Base-by-base conservation (phyloP, 2,329 filamentous ascomycete species). In the Fusarium algeriense region DNA sequence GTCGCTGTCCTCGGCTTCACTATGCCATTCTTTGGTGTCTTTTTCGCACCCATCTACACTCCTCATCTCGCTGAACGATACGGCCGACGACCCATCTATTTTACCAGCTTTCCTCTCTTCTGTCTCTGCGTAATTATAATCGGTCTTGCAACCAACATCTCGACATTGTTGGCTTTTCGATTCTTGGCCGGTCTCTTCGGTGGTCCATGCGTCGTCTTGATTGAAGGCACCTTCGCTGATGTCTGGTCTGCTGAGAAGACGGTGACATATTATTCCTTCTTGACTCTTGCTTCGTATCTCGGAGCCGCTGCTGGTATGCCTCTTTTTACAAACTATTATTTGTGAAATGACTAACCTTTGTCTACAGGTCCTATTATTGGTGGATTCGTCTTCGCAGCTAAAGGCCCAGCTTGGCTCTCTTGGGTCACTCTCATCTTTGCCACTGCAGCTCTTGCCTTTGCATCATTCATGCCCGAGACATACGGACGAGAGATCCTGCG, bases 391-490 rank as follows among this genome's bases (percentile, higher is more conserved):
- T 62, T 62, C 2, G 43, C 43, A 12, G 37, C 43, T 3, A 49
- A 38, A 12, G 59, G 43, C 1, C 43, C 59, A 3, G 59, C 59
- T 6, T 62, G 59, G 59, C 54, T 49, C 6, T 62, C 54, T 1
- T 60, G 54, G 59, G 43, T 38, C 14, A 40, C 54, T 3, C 54
- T 60, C 34, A 40, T 62, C 5, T 50, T 62, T 19, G 59, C 35
- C 3, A 49, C 37, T 11, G 28, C 34, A 26, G 30, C 54, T 14
- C 34, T 60, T 14, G 59, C 59, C 8, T 62, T 62, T 10, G 43
- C 43, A 5, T 60, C 43, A 6, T 62, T 60, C 30, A 60, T 62
- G 59, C 59, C 59, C 1, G 59, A 62, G 5, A 62, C 59, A 15
- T 49, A 62, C 37, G 19, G 20, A 2, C 54, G 55, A 14, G 34